Percentiles rank a stretch among this genome's conserved stretches.
Conservation (phyloP, 176 grass and related monocot genomes). For the Musa beccarii region DNA sequence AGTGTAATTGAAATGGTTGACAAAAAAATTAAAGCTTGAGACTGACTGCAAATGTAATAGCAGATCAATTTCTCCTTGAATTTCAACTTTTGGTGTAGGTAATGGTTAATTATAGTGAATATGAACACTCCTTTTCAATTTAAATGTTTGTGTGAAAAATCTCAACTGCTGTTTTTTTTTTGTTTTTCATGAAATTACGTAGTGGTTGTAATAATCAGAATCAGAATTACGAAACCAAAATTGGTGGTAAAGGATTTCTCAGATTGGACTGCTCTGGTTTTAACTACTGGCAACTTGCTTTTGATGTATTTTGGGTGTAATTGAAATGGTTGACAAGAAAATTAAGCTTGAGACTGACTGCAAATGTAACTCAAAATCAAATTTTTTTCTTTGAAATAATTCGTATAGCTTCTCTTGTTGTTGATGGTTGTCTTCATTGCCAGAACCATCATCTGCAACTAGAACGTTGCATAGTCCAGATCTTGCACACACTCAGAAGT, state of each 20-base stretch:
- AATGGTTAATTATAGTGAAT: slow-evolving; percentile 20
- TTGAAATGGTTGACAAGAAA: neutral
- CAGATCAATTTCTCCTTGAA: slow-evolving; percentile 27
- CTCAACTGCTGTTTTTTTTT: no score
- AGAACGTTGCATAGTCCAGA: neutral
- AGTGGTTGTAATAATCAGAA: neutral
- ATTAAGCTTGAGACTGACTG: neutral
- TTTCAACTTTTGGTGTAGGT: slow-evolving; percentile 97
- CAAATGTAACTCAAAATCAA: neutral
- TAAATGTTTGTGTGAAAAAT: neutral
- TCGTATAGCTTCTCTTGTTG: neutral
- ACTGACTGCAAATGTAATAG: neutral
- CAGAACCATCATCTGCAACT: neutral
- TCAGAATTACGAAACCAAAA: neutral
- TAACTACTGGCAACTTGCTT: neutral
- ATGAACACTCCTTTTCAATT: neutral
- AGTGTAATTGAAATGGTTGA: neutral
- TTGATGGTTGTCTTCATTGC: neutral
- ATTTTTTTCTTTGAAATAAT: neutral
- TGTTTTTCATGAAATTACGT: neutral
- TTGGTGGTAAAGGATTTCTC: neutral
- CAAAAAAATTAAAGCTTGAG: neutral
- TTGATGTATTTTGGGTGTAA: neutral
- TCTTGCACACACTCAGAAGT: neutral
- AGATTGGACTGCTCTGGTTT: neutral